A percentile compares a stretch with the other conserved stretches of the same genome.
phyloP scores from a whole-genome alignment of 768 basidiomycete genomes.

The Boletus rufocinnamomeus region DNA sequence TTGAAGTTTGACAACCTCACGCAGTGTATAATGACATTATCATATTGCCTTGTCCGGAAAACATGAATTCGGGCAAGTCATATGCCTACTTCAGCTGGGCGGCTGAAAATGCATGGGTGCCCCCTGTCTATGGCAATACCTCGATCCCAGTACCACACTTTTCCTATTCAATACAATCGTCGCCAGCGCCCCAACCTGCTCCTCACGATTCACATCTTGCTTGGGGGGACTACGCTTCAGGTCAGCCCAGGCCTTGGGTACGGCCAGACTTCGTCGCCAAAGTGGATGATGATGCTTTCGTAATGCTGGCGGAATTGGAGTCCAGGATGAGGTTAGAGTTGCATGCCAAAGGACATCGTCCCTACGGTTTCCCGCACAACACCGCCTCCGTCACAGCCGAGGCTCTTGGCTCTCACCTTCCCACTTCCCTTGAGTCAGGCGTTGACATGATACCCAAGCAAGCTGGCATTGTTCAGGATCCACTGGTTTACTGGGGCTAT shows the following conservation, averaged over 20 bases:
- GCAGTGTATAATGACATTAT: slow-evolving; percentile 85
- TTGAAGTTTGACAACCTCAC: slow-evolving; percentile 2
- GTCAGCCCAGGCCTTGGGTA: slow-evolving; percentile 62
- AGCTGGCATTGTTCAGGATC: slow-evolving; percentile 45
- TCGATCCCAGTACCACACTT: slow-evolving; percentile 47
- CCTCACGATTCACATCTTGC: slow-evolving; percentile 69
- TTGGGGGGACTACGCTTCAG: slow-evolving; percentile 49
- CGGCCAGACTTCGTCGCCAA: slow-evolving; percentile 92
- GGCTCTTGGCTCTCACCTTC: neutral
- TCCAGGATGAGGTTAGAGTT: slow-evolving; percentile 81
- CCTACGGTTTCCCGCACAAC: slow-evolving; percentile 24
- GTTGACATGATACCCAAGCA: slow-evolving; percentile 9
- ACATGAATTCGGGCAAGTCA: slow-evolving; percentile 96
- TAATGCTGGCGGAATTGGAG: slow-evolving; percentile 94
- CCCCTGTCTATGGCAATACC: slow-evolving; percentile 62
- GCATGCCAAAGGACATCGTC: slow-evolving; percentile 42
- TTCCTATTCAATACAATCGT: slow-evolving; percentile 66
- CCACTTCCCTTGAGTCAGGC: neutral
- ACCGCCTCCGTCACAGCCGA: slow-evolving; percentile 5
- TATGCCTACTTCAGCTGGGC: slow-evolving; percentile 94
- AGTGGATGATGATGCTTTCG: slow-evolving; percentile 93
- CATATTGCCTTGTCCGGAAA: slow-evolving; percentile 81
- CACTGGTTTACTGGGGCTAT: slow-evolving; percentile 86
- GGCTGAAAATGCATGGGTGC: slow-evolving; percentile 86
- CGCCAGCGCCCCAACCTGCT: slow-evolving; percentile 60